Evolutionary conservation across 2,329 filamentous ascomycete species (phyloP), one percentile per base, ranked within the genome.

Genomic region (Fusarium decemcellulare): DNA sequence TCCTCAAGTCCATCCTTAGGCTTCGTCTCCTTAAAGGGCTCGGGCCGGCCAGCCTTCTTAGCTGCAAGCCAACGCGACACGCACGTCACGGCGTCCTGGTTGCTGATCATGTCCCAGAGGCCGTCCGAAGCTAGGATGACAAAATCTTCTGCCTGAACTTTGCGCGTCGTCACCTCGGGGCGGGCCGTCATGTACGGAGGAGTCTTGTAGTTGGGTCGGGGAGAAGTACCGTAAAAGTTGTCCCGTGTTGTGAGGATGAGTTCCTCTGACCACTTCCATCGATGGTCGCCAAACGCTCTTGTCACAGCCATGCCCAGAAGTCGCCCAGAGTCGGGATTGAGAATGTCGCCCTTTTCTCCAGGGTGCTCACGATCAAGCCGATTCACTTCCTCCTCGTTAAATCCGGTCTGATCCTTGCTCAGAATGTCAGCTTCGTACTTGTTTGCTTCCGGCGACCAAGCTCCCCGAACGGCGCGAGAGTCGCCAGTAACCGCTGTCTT

Each of bases 161-260:
- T 78, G 0, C 84, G 87, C 5, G 86, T 88, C 2, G 85, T 90
- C 29, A 93, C 81, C 34, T 89, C 89, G 0, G 91, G 91, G 72
- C 90, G 85, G 1, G 90, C 91, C 0, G 88, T 92, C 70, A 93
- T 78, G 77, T 93, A 93, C 0, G 91, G 91, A 4, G 90, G 90
- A 1, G 88, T 87, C 54, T 81, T 77, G 65, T 79, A 80, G 14
- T 82, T 78, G 3, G 86, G 84, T 1, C 75, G 78, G 0, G 82
- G 82, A 1, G 71, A 71, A 2, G 83, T 83, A 29, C 85, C 87
- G 48, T 72, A 87, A 77, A 83, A 89, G 53, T 82, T 81, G 61
- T 86, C 81, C n/a, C 74, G 67, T 7, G 72, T 61, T 16, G 67
- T 57, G 36, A 67, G 58, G 44, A 78, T 64, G 7, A 87, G 77